Base-by-base conservation (phyloP, 1,284 basidiomycete genomes). In the Cerrena zonata region DNA sequence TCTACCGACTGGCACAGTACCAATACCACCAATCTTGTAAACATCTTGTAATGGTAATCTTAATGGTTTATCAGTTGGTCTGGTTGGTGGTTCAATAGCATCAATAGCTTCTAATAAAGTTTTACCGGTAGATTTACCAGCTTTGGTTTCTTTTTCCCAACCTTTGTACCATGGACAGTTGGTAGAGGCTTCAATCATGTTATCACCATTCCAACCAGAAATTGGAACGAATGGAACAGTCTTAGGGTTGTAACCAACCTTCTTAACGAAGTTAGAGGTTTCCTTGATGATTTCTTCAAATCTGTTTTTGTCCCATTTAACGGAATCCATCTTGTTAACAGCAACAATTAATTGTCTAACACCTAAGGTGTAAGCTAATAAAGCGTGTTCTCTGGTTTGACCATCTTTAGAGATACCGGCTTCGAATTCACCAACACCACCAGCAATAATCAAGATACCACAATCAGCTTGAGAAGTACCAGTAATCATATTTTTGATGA, bases 401-500 rank as follows among this genome's bases (percentile, higher is more conserved):
- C 95, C 95, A 69, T 99, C 95, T 87, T 99, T 99, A 77, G 95
- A 98, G 84, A 99, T 99, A 94, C 95, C 95, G 73, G 95, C 95
- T 79, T 99, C 96, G 80, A 99, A 99, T 79, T 99, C 95, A 87
- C 95, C 95, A 72, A 90, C 93, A 82, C 95, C 96, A 75, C 80
- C 90, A 65, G 94, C 95, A 66, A 99, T 99, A 83, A 99, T 98
- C 74, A 99, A 92, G 71, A 99, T 89, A 69, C 94, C 95, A 70
- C 95, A 98, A 76, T 98, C 95, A 71, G 95, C 95, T 84, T 98
- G 95, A 67, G 95, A 98, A 69, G 95, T 99, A 85, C 95, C 95
- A 58, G 94, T 98, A 72, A 98, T 98, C 94, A 98, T 97, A 91
- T 97, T 99, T 83, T 99, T 99, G 86, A 99, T 99, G 80, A 99